Evolutionary conservation across 2,329 filamentous ascomycete genomes (phyloP).

Genomic region (Chaetomiaceae sp.): DNA sequence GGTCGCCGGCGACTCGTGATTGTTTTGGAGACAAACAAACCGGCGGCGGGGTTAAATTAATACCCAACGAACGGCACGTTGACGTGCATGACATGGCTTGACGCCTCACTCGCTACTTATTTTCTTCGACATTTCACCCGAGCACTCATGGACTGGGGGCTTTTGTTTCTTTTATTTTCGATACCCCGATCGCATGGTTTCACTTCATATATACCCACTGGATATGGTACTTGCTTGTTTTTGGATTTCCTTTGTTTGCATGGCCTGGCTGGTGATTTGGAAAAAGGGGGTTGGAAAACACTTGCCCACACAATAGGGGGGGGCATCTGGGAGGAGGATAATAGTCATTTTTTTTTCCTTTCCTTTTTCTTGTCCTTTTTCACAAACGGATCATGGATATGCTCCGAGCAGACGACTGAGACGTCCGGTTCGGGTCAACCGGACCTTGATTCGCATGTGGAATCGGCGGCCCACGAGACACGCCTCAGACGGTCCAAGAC

Average conservation of each 20-base stretch:
- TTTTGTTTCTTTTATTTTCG: slow-evolving; percentile 6
- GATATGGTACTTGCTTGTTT: slow-evolving; percentile 10
- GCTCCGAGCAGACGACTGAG: background rate
- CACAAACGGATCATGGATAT: background rate
- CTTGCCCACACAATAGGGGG: background rate
- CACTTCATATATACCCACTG: slow-evolving; percentile 25
- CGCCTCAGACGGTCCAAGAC: background rate
- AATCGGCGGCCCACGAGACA: background rate
- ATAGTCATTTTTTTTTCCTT: too few relatives aligned
- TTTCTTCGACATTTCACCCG: background rate
- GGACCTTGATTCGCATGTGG: too few relatives aligned
- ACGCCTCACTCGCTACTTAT: background rate
- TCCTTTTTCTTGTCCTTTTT: too few relatives aligned
- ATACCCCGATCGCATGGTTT: slow-evolving; percentile 15
- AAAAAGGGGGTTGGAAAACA: background rate
- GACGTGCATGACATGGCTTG: slow-evolving; percentile 8
- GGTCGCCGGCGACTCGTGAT: too few relatives aligned
- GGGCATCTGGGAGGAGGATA: background rate
- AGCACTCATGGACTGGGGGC: slow-evolving; percentile 15
- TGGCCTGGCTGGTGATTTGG: background rate
- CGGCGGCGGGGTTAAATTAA: background rate
- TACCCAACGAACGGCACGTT: background rate
- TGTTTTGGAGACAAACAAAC: too few relatives aligned
- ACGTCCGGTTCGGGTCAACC: background rate
- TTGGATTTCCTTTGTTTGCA: slow-evolving; percentile 1